These are phyloP conservation scores for Populus nigra DNA, from an alignment of 345 rosid genomes.

Conservation along the genomic window DNA sequence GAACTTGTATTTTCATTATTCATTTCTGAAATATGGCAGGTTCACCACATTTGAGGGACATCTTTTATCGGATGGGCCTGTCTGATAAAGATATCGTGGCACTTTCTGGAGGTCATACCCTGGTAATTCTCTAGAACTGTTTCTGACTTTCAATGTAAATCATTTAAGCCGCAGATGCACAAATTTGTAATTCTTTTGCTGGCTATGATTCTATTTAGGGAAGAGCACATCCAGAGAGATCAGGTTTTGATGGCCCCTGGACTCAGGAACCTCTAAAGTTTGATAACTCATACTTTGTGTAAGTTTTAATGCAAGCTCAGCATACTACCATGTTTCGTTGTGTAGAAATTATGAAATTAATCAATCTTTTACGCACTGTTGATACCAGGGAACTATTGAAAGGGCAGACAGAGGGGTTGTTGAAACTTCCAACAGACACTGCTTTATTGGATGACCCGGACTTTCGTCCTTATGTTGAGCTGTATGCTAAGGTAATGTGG, in stretches of 20 bases:
- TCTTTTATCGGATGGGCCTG: constrained; percentile 86
- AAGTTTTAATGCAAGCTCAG: constrained; percentile 27
- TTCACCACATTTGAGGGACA: constrained; percentile 64
- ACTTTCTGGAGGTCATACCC: constrained; percentile 53
- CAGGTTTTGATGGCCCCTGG: constrained; percentile 98
- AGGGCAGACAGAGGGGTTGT: constrained; percentile 73
- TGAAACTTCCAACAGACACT: constrained; percentile 84
- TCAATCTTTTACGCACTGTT: background rate
- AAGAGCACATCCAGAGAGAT: constrained; percentile 88
- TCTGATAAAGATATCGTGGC: constrained; percentile 89
- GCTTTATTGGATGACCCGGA: constrained; percentile 64
- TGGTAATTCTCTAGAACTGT: constrained; percentile 29
- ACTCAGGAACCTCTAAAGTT: constrained; percentile 87
- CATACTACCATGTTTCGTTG: background rate
- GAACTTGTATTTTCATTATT: background rate
- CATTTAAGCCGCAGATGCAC: background rate
- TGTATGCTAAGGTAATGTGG: constrained; percentile 70
- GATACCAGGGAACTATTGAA: constrained; percentile 60
- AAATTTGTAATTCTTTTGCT: constrained; percentile 11
- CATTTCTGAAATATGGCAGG: constrained; percentile 41
- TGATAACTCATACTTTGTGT: constrained; percentile 92
- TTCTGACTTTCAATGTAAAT: background rate
- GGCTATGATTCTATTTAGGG: constrained; percentile 47
- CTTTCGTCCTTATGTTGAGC: constrained; percentile 69
- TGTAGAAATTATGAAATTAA: background rate